Conservation (phyloP, 768 basidiomycete species). For the Russula ochroleuca region DNA sequence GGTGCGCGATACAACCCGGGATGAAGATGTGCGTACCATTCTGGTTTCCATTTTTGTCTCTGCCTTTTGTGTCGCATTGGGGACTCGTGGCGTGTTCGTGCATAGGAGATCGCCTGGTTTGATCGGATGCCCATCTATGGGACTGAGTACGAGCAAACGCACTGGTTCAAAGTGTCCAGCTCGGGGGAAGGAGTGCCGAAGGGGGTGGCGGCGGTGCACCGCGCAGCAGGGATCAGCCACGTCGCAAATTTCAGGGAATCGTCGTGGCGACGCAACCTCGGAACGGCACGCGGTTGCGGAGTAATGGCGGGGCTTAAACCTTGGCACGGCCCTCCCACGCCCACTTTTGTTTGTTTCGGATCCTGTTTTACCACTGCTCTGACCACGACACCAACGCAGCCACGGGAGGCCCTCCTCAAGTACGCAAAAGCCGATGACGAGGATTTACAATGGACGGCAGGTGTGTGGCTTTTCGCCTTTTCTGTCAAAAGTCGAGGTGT, state of each 20-base stretch:
- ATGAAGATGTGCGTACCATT: conserved; percentile 82
- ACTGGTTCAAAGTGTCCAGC: neutral
- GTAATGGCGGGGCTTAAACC: conserved; percentile 21
- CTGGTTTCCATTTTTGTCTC: conserved; percentile 26
- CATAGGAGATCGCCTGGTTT: conserved; percentile 2
- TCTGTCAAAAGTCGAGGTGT: conserved; percentile 2
- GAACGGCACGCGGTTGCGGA: conserved; percentile 6
- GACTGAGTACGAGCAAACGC: neutral
- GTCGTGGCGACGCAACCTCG: conserved; percentile 23
- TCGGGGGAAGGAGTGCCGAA: neutral
- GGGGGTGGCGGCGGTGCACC: neutral
- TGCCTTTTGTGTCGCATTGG: conserved; percentile 23
- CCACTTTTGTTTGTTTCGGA: conserved; percentile 9
- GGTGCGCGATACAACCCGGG: conserved; percentile 84
- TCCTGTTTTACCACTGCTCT: conserved; percentile 9
- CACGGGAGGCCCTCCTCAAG: conserved; percentile 92
- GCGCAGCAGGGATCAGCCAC: conserved; percentile 5
- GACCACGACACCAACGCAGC: conserved; percentile 47
- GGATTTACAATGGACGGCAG: conserved; percentile 81
- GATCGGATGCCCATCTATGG: conserved; percentile 12
- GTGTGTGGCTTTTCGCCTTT: conserved; percentile 44
- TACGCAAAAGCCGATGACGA: conserved; percentile 75
- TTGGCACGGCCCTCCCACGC: conserved; percentile 23
- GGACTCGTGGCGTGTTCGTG: conserved; percentile 20
- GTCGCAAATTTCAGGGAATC: conserved; percentile 20